Conservation (phyloP, 805 yeast species). For the Metschnikowia noctiluminum region DNA sequence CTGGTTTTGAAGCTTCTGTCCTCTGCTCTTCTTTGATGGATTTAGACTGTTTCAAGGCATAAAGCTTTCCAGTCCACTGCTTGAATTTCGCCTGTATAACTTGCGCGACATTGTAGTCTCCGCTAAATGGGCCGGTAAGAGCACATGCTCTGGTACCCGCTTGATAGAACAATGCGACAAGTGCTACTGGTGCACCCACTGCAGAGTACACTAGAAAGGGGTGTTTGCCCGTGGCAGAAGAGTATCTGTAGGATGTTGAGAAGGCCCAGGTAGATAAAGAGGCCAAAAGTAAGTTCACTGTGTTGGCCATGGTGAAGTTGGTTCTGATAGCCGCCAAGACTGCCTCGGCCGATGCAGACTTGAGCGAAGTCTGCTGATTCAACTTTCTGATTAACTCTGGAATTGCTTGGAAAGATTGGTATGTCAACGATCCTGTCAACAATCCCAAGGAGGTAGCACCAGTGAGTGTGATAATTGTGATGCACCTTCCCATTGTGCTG, state of each 20-base stretch:
- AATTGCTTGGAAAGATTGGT: conserved; percentile 33
- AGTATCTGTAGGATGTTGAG: conserved; percentile 50
- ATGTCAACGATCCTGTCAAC: conserved; percentile 49
- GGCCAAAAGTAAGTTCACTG: conserved; percentile 42
- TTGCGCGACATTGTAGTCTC: not conserved
- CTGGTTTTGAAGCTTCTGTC: not conserved
- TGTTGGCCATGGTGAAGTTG: conserved; percentile 20
- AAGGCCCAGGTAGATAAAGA: conserved; percentile 46
- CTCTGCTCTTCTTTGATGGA: not conserved
- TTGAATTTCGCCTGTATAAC: conserved; percentile 1
- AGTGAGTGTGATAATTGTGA: conserved; percentile 50
- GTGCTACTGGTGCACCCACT: conserved; percentile 47
- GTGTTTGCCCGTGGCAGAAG: conserved; percentile 58
- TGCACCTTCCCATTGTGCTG: conserved; percentile 31
- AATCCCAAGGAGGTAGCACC: conserved; percentile 71
- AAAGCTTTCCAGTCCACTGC: not conserved
- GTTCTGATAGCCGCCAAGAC: conserved; percentile 20
- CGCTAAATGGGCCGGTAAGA: conserved; percentile 6
- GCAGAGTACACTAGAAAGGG: conserved; percentile 71
- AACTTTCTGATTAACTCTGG: conserved; percentile 29
- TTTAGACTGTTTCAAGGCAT: not conserved
- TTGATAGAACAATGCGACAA: conserved; percentile 10
- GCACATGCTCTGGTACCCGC: conserved; percentile 9
- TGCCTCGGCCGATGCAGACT: conserved; percentile 12
- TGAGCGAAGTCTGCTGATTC: conserved; percentile 18